Evolutionary conservation across 495 filamentous ascomycete species (phyloP).

Genomic region (Mytilinidion resinicola): DNA sequence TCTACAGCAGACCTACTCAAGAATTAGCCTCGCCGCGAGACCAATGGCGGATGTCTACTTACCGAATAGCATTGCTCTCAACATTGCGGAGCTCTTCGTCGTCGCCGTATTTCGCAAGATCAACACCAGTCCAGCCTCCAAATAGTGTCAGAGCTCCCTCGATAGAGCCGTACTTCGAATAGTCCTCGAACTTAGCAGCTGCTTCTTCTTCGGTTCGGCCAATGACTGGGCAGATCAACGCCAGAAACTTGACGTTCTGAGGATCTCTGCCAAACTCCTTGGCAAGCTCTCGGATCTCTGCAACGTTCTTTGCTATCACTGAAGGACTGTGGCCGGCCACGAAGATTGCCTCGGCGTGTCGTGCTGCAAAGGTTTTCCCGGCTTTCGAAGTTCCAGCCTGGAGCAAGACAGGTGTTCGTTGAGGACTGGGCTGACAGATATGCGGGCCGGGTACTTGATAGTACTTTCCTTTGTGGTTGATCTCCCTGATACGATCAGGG

Average conservation of each 20-base stretch:
- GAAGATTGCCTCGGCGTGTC: constrained; percentile 55
- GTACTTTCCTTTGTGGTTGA: constrained; percentile 62
- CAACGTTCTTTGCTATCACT: constrained; percentile 27
- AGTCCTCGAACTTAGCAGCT: constrained; percentile 46
- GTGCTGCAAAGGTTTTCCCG: constrained; percentile 52
- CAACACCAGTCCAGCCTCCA: constrained; percentile 54
- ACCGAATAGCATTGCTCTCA: constrained; percentile 10
- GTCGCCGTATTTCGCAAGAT: constrained; percentile 46
- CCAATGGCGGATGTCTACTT: constrained; percentile 6
- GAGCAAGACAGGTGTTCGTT: constrained; percentile 58
- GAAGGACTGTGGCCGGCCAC: constrained; percentile 17
- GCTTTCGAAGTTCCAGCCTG: constrained; percentile 57
- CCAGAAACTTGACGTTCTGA: constrained; percentile 48
- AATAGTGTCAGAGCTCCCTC: constrained; percentile 54
- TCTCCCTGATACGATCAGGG: constrained; percentile 51
- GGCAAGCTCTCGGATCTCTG: constrained; percentile 46
- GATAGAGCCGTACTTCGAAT: constrained; percentile 43
- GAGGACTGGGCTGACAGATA: constrained; percentile 55
- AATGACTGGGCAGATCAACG: constrained; percentile 46
- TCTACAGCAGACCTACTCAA: constrained; percentile 13
- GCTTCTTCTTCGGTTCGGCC: constrained; percentile 52
- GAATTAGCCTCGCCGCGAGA: neutral
- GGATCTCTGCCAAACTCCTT: constrained; percentile 41
- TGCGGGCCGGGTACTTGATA: constrained; percentile 61
- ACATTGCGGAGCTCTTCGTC: constrained; percentile 42